A percentile compares a stretch with the other conserved stretches of the same genome.
Conservation (phyloP, 1,284 basidiomycete genomes). For the Tetrapyrgos nigripes region DNA sequence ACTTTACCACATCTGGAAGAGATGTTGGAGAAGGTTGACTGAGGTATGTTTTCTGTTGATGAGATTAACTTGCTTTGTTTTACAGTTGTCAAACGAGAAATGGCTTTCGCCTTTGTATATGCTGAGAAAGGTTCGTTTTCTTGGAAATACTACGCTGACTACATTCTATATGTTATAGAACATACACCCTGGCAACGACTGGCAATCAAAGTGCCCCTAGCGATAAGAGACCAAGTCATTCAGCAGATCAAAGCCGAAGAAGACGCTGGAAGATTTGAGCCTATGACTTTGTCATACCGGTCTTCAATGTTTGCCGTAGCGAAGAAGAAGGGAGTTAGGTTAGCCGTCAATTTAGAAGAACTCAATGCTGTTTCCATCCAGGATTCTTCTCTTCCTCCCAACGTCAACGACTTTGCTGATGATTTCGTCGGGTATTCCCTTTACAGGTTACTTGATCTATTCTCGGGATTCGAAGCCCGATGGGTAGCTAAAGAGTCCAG, state of each 20-base stretch:
- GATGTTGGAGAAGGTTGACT: constrained; percentile 19
- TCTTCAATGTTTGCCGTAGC: constrained; percentile 35
- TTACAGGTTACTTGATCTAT: too few relatives aligned
- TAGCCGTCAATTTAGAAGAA: too few relatives aligned
- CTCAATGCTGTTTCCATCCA: too few relatives aligned
- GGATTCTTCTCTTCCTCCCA: too few relatives aligned
- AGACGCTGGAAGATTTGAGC: constrained; percentile 34
- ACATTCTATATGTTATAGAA: constrained; percentile 37
- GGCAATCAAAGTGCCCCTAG: constrained; percentile 34
- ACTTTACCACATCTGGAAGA: constrained; percentile 20
- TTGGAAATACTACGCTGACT: constrained; percentile 40
- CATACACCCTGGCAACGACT: constrained; percentile 37
- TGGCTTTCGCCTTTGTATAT: constrained; percentile 34
- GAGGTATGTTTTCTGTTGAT: too few relatives aligned
- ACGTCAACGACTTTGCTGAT: too few relatives aligned
- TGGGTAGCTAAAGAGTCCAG: too few relatives aligned
- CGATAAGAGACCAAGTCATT: constrained; percentile 26
- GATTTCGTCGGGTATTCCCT: too few relatives aligned
- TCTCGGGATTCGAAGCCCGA: too few relatives aligned
- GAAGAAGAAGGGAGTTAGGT: constrained; percentile 36
- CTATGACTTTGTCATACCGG: constrained; percentile 33
- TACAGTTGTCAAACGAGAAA: constrained; percentile 24
- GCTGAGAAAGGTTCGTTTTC: constrained; percentile 36
- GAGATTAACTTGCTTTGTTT: constrained; percentile 12
- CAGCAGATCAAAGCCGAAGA: constrained; percentile 27